Conservation (phyloP, 345 rosid genomes). For the Corchorus olitorius region DNA sequence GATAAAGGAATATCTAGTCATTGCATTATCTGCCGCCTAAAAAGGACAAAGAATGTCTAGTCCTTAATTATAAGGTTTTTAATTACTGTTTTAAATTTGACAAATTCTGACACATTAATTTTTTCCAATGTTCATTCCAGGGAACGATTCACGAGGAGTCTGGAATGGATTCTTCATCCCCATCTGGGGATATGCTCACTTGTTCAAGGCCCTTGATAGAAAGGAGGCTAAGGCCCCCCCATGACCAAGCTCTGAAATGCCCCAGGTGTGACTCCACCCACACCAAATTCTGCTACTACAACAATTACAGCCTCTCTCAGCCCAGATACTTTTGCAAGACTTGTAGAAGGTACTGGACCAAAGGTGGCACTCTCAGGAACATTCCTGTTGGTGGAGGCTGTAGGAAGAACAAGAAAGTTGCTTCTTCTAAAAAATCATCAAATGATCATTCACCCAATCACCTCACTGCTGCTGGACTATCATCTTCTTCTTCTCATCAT, state of each 20-base stretch:
- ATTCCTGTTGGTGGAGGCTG: conserved; percentile 99
- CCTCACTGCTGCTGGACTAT: conserved; percentile 24
- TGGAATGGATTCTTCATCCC: conserved; percentile 71
- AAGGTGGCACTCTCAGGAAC: conserved; percentile 93
- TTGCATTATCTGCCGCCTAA: neutral
- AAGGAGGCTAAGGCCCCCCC: conserved; percentile 88
- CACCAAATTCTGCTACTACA: conserved; percentile 98
- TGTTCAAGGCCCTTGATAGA: conserved; percentile 91
- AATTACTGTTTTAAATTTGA: neutral
- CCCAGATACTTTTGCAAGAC: conserved; percentile 98
- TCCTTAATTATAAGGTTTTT: neutral
- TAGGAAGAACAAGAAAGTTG: conserved; percentile 81
- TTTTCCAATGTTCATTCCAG: conserved; percentile 31
- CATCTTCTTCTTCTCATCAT: neutral
- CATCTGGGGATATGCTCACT: conserved; percentile 83
- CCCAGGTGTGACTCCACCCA: conserved; percentile 93
- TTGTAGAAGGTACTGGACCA: conserved; percentile 97
- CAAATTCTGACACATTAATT: conserved; percentile 20
- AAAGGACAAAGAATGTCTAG: conserved; percentile 18
- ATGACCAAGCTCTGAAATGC: conserved; percentile 88
- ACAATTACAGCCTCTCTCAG: conserved; percentile 97
- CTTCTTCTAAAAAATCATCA: conserved; percentile 54
- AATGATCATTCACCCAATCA: conserved; percentile 37
- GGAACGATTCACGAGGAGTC: conserved; percentile 60
- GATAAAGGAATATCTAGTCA: conserved; percentile 11